phyloP scores from a whole-genome alignment of 2,329 filamentous ascomycete species.

The Pestalotiopsis sp. region DNA sequence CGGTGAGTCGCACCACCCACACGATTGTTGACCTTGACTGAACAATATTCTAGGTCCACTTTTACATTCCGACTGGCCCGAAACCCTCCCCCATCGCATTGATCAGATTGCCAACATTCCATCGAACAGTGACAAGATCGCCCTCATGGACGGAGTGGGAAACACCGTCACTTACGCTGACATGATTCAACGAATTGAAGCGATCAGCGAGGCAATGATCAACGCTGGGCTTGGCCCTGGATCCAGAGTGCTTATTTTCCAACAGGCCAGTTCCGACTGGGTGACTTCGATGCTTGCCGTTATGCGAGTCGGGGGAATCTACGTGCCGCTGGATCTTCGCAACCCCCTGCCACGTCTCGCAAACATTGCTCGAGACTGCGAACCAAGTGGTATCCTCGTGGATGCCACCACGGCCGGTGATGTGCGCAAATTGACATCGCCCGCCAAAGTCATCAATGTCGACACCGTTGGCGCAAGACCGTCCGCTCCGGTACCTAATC shows the following conservation, averaged over 20 bases:
- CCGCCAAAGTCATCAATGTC: background rate
- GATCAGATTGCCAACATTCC: conserved; percentile 31
- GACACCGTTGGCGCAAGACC: background rate
- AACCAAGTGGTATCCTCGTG: conserved; percentile 5
- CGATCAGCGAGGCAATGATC: conserved; percentile 29
- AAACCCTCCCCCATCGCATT: conserved; percentile 37
- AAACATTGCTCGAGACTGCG: background rate
- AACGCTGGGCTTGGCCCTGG: conserved; percentile 16
- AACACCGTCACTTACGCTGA: conserved; percentile 35
- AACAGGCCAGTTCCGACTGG: conserved; percentile 37
- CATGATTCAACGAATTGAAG: conserved; percentile 34
- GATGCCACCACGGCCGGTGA: conserved; percentile 11
- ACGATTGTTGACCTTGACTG: too few relatives aligned
- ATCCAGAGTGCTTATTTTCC: conserved; percentile 41
- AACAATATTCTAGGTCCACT: too few relatives aligned
- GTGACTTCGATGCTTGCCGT: conserved; percentile 44
- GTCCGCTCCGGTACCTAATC: background rate
- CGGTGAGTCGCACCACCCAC: background rate
- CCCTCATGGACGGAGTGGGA: conserved; percentile 22
- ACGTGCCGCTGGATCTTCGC: conserved; percentile 43
- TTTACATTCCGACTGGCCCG: conserved; percentile 31
- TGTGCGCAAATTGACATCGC: background rate
- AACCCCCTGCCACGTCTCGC: conserved; percentile 16
- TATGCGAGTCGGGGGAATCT: conserved; percentile 37
- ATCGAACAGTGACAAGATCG: conserved; percentile 20